Evolutionary conservation across 148 eudicot species (phyloP).

Genomic region (Diospyros kaki): DNA sequence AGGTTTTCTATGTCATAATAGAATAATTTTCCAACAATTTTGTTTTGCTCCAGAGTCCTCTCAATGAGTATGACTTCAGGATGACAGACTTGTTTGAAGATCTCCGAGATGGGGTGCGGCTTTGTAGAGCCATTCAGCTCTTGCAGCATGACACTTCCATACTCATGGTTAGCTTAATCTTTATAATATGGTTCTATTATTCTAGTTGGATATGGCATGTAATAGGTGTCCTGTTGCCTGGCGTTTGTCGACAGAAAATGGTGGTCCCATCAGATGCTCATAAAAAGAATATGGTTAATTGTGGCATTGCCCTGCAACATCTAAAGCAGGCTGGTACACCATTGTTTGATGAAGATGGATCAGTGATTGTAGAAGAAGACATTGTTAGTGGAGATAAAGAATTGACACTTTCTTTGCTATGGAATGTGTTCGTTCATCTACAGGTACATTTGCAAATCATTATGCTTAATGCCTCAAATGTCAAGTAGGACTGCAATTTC

Average conservation of each 20-base stretch:
- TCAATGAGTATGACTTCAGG: conserved; percentile 73
- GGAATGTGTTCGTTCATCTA: conserved; percentile 88
- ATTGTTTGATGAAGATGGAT: conserved; percentile 72
- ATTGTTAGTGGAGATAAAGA: conserved; percentile 81
- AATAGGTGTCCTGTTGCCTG: not conserved
- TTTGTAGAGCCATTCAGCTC: conserved; percentile 87
- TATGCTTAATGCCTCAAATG: not conserved
- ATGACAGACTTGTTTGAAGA: conserved; percentile 67
- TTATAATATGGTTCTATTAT: not conserved
- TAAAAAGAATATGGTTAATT: conserved; percentile 71
- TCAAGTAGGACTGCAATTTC: not conserved
- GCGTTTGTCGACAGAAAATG: conserved; percentile 59
- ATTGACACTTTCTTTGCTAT: conserved; percentile 71
- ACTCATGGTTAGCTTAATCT: conserved; percentile 52
- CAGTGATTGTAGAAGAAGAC: conserved; percentile 57
- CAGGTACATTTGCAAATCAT: conserved; percentile 46
- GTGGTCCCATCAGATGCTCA: conserved; percentile 69
- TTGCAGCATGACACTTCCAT: conserved; percentile 68
- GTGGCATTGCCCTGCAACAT: conserved; percentile 67
- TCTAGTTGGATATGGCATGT: not conserved
- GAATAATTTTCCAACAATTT: conserved; percentile 14
- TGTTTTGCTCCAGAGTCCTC: conserved; percentile 54
- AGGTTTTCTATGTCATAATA: not conserved
- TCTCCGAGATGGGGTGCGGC: conserved; percentile 80
- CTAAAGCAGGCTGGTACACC: conserved; percentile 69